Evolutionary conservation across 768 basidiomycete genomes (phyloP).

Genomic region (Clitopilus hobsonii): DNA sequence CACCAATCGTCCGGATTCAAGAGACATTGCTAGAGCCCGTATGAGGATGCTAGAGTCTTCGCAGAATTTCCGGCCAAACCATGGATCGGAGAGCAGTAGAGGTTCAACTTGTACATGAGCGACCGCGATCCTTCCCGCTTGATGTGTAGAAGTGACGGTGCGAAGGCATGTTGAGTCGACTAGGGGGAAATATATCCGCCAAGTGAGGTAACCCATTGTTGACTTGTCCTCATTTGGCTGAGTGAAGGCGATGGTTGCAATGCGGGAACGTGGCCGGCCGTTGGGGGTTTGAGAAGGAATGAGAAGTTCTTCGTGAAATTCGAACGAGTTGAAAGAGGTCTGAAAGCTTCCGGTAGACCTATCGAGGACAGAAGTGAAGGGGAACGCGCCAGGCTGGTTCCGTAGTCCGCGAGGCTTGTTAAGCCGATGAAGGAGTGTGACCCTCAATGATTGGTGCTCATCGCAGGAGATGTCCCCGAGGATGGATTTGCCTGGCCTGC

Average conservation of each 20-base stretch:
- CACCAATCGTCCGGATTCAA: slow-evolving; percentile 32
- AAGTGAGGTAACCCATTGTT: neutral
- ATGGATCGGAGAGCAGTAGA: neutral
- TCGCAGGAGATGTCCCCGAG: neutral
- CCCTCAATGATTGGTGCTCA: neutral
- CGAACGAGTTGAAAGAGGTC: neutral
- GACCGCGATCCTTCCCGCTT: neutral
- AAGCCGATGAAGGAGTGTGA: neutral
- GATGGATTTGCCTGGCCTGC: neutral
- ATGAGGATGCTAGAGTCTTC: neutral
- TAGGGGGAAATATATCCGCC: neutral
- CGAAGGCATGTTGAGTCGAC: neutral
- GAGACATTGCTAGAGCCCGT: slow-evolving; percentile 32
- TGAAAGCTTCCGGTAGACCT: neutral
- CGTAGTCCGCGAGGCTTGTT: neutral
- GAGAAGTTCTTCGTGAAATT: neutral
- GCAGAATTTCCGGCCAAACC: neutral
- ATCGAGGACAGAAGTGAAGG: neutral
- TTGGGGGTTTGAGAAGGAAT: neutral
- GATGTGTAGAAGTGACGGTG: neutral
- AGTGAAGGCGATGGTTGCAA: neutral
- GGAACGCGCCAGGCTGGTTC: neutral
- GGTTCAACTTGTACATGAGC: neutral
- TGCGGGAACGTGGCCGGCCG: neutral
- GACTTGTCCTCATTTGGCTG: neutral